These are phyloP conservation scores for Sclerotinia sclerotiorum DNA, from an alignment of 2,329 filamentous ascomycete species.

Conservation along the genomic window DNA sequence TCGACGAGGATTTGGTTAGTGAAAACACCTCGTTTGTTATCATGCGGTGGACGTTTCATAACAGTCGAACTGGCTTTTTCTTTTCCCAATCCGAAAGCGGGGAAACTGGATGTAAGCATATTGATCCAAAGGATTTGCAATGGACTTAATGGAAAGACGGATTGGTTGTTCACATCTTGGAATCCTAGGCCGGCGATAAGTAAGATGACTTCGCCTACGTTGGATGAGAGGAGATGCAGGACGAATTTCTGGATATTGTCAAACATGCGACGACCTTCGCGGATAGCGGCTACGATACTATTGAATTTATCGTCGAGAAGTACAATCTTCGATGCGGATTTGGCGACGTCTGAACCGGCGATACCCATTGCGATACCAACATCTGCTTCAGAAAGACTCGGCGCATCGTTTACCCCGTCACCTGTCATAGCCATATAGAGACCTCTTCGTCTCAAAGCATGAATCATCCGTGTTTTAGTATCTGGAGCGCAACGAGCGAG, in stretches of 20 bases:
- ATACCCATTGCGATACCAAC: constrained; percentile 62
- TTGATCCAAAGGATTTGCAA: constrained; percentile 64
- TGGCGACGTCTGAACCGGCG: constrained; percentile 63
- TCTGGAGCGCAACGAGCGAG: constrained; percentile 76
- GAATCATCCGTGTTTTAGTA: constrained; percentile 78
- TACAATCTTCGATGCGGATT: constrained; percentile 57
- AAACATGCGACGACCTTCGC: constrained; percentile 54
- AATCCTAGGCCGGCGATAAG: constrained; percentile 59
- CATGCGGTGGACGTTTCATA: constrained; percentile 77
- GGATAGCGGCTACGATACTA: constrained; percentile 52
- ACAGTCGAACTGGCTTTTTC: constrained; percentile 74
- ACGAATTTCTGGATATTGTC: constrained; percentile 59
- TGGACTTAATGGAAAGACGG: constrained; percentile 59
- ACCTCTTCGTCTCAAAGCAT: constrained; percentile 64
- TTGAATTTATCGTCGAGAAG: constrained; percentile 56
- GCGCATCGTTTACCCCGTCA: constrained; percentile 57
- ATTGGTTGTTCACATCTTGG: constrained; percentile 52
- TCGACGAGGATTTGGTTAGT: constrained; percentile 77
- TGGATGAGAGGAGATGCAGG: constrained; percentile 54
- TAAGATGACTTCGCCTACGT: constrained; percentile 57
- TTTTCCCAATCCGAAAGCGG: constrained; percentile 83
- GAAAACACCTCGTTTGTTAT: constrained; percentile 67
- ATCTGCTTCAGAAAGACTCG: constrained; percentile 53
- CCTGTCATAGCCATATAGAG: constrained; percentile 61
- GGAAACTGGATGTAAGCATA: constrained; percentile 65